Evolutionary conservation across 2,329 filamentous ascomycete species (phyloP).

Genomic region (Alternaria gaisen): DNA sequence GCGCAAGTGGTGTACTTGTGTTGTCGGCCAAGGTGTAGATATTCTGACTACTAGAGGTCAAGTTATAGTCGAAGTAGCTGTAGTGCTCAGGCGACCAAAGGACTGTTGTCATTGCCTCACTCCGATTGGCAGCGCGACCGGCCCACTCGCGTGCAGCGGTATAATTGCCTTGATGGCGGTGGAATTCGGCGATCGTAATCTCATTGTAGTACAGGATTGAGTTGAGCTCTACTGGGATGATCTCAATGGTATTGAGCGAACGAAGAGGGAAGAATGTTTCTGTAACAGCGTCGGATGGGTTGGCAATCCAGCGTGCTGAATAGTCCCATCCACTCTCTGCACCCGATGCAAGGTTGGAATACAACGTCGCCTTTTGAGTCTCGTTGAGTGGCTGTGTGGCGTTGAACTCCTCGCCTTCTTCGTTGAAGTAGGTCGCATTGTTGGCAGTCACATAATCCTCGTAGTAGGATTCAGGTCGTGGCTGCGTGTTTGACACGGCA

Average conservation of each 20-base stretch:
- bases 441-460: constrained; percentile 73
- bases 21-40: constrained; percentile 59
- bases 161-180: constrained; percentile 61
- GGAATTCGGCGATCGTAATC: constrained; percentile 65
- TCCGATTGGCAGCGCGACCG: constrained; percentile 61
- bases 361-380: constrained; percentile 62
- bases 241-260: constrained; percentile 66
- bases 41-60: constrained; percentile 66
- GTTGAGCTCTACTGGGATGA: constrained; percentile 72
- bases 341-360: constrained; percentile 70
- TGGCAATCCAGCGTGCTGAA: constrained; percentile 65
- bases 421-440: constrained; percentile 69
- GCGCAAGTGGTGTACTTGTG: constrained; percentile 52
- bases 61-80: constrained; percentile 75
- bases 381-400: constrained; percentile 61
- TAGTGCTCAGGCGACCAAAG: constrained; percentile 71
- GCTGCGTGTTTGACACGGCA: constrained; percentile 69
- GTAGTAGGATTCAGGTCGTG: constrained; percentile 71
- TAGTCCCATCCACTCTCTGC: constrained; percentile 76
- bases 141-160: constrained; percentile 62
- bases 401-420: constrained; percentile 67
- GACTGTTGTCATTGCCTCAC: constrained; percentile 68
- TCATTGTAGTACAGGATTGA: constrained; percentile 74
- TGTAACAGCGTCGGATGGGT: constrained; percentile 65
- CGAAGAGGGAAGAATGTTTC: constrained; percentile 72